Conservation (phyloP, 2,329 filamentous ascomycete genomes). For the Lecanicillium sp. region DNA sequence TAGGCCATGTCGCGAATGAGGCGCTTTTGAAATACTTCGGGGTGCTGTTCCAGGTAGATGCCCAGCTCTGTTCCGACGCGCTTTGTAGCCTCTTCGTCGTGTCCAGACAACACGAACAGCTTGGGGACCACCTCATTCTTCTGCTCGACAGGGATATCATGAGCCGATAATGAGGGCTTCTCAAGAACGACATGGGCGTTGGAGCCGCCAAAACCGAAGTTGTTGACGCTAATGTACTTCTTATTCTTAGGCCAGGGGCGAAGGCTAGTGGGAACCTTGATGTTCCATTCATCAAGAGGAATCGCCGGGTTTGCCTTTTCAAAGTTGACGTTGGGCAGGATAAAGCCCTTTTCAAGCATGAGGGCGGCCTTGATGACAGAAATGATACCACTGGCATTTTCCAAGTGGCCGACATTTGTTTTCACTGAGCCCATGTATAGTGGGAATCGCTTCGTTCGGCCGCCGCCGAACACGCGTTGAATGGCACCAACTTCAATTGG, state of each 20-base stretch:
- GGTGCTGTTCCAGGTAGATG: constrained; percentile 32
- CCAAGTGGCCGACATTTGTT: constrained; percentile 44
- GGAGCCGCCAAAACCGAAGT: constrained; percentile 37
- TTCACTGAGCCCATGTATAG: constrained; percentile 42
- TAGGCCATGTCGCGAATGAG: constrained; percentile 40
- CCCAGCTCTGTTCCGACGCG: constrained; percentile 22
- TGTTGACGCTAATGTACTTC: constrained; percentile 42
- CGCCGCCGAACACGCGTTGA: constrained; percentile 31
- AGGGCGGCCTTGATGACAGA: constrained; percentile 44
- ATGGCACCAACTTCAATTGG: constrained; percentile 46
- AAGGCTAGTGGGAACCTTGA: constrained; percentile 36
- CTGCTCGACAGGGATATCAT: constrained; percentile 6
- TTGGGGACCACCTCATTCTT: constrained; percentile 16
- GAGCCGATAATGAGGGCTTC: constrained; percentile 23
- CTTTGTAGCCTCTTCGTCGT: constrained; percentile 27
- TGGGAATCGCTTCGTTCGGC: constrained; percentile 31
- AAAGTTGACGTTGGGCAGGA: constrained; percentile 43
- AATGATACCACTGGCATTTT: constrained; percentile 42
- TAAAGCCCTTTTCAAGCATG: constrained; percentile 42
- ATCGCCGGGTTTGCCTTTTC: constrained; percentile 41
- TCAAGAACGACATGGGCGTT: constrained; percentile 34
- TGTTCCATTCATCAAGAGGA: constrained; percentile 40
- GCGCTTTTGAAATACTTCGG: constrained; percentile 32
- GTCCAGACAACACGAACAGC: constrained; percentile 35
- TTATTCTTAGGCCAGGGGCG: constrained; percentile 40